These are phyloP conservation scores for Solanum pimpinellifolium DNA, from an alignment of 257 asterid species.

Conservation along the genomic window DNA sequence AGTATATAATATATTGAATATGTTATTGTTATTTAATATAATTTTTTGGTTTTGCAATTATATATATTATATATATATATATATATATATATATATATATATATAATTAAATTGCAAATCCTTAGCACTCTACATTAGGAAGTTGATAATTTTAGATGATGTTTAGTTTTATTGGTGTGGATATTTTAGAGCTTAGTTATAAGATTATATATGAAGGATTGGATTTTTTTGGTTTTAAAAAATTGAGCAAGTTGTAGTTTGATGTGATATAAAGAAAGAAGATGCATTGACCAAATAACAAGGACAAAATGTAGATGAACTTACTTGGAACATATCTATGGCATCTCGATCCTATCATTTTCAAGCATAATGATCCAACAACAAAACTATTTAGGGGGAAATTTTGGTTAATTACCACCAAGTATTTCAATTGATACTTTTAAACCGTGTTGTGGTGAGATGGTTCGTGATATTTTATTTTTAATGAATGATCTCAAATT, in stretches of 20 bases:
- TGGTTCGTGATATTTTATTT: not conserved
- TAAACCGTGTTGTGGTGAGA: not conserved
- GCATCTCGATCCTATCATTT: not conserved
- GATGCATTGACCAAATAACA: not conserved
- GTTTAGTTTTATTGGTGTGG: not conserved
- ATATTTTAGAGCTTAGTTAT: not conserved
- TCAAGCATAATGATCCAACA: not conserved
- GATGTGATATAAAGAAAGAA: not conserved
- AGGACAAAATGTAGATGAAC: not conserved
- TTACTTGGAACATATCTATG: not conserved
- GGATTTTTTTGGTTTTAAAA: not conserved
- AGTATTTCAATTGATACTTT: not conserved
- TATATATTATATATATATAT: not conserved
- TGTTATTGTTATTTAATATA: not conserved
- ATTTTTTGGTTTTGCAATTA: not conserved
- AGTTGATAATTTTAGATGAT: not conserved
- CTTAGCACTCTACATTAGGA: not conserved
- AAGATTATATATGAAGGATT: not conserved
- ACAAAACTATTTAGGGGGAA: not conserved
- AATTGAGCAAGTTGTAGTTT: not conserved
- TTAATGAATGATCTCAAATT: too few relatives aligned
- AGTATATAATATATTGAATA: not conserved
- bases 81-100: not conserved
- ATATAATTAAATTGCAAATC: too few relatives aligned
- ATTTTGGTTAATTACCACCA: not conserved